Base-by-base conservation (phyloP, 495 filamentous ascomycete species). In the Mytilinidion resinicola region DNA sequence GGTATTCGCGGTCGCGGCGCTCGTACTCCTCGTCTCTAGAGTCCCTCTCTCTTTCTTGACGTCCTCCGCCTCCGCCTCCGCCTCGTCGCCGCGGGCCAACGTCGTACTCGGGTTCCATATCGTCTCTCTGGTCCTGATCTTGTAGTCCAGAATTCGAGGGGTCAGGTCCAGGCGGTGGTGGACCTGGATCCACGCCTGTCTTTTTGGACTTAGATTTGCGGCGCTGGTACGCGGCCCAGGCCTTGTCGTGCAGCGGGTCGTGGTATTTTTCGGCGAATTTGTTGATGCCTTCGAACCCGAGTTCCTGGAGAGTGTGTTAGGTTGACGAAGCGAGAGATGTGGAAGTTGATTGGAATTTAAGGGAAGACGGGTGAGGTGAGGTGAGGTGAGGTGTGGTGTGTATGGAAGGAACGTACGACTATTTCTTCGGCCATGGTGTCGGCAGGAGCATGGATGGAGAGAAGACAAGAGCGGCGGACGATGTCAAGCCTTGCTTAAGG, bases 241-340 rank as follows among this genome's bases (percentile, higher is more conserved):
- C 21, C 1, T 41, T 41, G 30, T 57, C 36, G 55, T 57, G 53
- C 6, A 55, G 11, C 36, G 47, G 49, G 41, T 56, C 30, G 39
- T 61, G 44, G 12, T 51, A 48, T 47, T 54, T 54, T 8, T 48
- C 41, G 15, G 46, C 42, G 34, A 57, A n/a, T 19, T 19, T 21
- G 11, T 57, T 19, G 17, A 57, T 20, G 36, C 30, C 46, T 48
- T 42, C 37, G 15, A 55, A 38, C 7, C 62, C 62, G 48, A 65
- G 62, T 36, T 65, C 62, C 62, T 65, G 20, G 42, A n/a, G 8
- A 9, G 19, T 12, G 19, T 3, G 17, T 46, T 35, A 54, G 36
- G 6, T 30, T 25, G 35, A 42, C 9, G 39, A 25, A 35, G 48
- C 10, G 10, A 17, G 10, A 21, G 25, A 11, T 36, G 21, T 17